Evolutionary conservation across 2,329 filamentous ascomycete species (phyloP).

Genomic region (Akanthomyces muscarius): DNA sequence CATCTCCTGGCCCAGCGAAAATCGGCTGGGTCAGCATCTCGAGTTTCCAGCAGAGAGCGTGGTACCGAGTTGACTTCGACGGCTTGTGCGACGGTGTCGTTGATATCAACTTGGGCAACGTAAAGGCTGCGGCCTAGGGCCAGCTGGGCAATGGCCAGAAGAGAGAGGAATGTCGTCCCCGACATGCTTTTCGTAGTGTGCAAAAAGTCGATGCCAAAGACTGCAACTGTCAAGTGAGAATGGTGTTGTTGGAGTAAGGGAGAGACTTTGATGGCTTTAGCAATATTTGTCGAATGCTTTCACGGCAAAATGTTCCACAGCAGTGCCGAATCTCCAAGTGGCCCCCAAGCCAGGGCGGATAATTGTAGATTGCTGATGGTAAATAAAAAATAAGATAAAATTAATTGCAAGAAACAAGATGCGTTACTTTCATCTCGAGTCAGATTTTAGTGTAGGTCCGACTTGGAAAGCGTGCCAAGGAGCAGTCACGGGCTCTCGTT

Average conservation of each 20-base stretch:
- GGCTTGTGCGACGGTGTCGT: not conserved
- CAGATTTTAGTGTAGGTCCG: not conserved
- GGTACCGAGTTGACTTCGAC: not conserved
- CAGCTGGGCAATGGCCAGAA: not conserved
- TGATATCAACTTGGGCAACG: not conserved
- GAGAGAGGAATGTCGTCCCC: not conserved
- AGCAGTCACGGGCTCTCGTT: not conserved
- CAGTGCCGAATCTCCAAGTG: not conserved
- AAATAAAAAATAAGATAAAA: not conserved
- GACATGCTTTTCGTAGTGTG: not conserved
- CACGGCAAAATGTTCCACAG: not conserved
- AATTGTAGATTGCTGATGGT: not conserved
- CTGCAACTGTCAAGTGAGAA: not conserved
- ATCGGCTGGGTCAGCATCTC: constrained; percentile 12
- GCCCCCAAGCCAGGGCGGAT: not conserved
- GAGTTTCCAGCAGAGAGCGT: not conserved
- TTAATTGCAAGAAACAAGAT: not conserved
- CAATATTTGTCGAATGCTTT: not conserved
- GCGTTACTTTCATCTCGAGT: not conserved
- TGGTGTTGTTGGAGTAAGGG: not conserved
- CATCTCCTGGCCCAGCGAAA: constrained; percentile 30
- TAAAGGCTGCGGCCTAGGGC: constrained; percentile 4
- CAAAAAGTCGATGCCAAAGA: not conserved
- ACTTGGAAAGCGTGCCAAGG: not conserved
- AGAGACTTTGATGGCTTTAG: not conserved